Evolutionary conservation across 179 eudicot species (phyloP).

Genomic region (Kewa caespitosa): DNA sequence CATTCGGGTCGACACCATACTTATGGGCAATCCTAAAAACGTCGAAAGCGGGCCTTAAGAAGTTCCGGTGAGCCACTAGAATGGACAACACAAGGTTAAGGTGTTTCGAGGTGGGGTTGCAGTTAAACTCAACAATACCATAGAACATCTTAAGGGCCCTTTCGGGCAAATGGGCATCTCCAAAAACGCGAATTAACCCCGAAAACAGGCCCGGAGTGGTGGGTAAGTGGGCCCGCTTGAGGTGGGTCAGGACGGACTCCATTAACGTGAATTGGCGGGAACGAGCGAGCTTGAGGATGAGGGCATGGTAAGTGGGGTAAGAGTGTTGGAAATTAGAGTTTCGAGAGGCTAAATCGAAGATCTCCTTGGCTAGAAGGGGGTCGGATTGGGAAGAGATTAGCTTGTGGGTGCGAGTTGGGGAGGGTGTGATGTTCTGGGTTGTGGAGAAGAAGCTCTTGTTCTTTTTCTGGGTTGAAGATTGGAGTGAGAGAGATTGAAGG

Average conservation of each 20-base stretch:
- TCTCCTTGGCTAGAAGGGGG: conserved; percentile 84
- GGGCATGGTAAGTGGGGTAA: conserved; percentile 56
- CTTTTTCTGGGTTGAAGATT: conserved; percentile 21
- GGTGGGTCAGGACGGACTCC: conserved; percentile 47
- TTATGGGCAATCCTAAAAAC: conserved; percentile 62
- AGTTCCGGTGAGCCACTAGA: conserved; percentile 48
- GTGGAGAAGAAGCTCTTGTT: conserved; percentile 23
- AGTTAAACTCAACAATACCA: conserved; percentile 53
- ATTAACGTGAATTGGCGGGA: conserved; percentile 67
- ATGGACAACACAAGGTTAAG: conserved; percentile 55
- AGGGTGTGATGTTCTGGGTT: conserved; percentile 39
- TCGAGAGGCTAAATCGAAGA: conserved; percentile 75
- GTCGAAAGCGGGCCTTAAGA: conserved; percentile 64
- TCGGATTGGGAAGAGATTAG: conserved; percentile 71
- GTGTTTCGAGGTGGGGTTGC: conserved; percentile 64
- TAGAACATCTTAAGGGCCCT: conserved; percentile 67
- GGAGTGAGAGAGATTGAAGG: conserved; percentile 18
- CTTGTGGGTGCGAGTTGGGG: conserved; percentile 67
- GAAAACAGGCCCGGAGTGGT: conserved; percentile 68
- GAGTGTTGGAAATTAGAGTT: conserved; percentile 69
- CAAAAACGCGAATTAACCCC: conserved; percentile 57
- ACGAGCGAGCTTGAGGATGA: conserved; percentile 71
- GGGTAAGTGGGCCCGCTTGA: conserved; percentile 38
- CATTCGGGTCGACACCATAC: conserved; percentile 52
- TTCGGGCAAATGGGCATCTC: conserved; percentile 69